Base-by-base conservation (phyloP, 2,329 filamentous ascomycete species). In the Pezizomycotina sp. region DNA sequence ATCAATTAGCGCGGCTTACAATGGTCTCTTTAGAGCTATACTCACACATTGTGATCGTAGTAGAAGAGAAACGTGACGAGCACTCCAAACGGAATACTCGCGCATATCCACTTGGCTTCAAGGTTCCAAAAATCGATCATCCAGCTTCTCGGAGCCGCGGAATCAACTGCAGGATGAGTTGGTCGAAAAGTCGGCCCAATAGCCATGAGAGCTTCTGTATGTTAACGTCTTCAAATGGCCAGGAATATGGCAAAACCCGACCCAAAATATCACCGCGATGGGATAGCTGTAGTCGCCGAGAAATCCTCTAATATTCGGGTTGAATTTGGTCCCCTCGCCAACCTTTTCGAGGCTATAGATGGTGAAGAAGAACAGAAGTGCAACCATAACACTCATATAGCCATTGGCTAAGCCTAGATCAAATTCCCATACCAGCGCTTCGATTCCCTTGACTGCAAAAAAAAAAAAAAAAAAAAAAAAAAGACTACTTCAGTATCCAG, bases 211-310 rank as follows among this genome's bases (percentile, higher is more conserved):
- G 27, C 63, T 60, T 25, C 81, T 65, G 40, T 76, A 71, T 0
- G 60, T 63, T 0, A 83, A 92, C 0, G 83, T 83, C 50, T 60
- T 60, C 78, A 92, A 52, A 16, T 54, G 55, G 0, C 64, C 64
- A 4, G 62, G 62, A 19, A 69, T 63, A 47, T 67, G 63, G 1
- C 60, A 59, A 45, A 67, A 69, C 2, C 65, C 63, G 5, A 63
- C 63, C 63, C 64, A 69, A 40, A 63, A 68, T 29, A 67, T 53
- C 0, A 64, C 68, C 2, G 61, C 62, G 18, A 66, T 60, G 2
- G 60, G 58, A 47, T 65, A 69, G 2, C 65, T 63, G 43, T 66
- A 69, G 43, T 69, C 66, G 2, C 62, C 59, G 1, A 69, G 51
- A 8, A 66, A 46, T 10, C 61, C 59, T 5, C 65, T 58, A 15